Evolutionary conservation across 2,329 filamentous ascomycete species (phyloP), one percentile per base, ranked within the genome.

Genomic region (Monosporascus sp.): DNA sequence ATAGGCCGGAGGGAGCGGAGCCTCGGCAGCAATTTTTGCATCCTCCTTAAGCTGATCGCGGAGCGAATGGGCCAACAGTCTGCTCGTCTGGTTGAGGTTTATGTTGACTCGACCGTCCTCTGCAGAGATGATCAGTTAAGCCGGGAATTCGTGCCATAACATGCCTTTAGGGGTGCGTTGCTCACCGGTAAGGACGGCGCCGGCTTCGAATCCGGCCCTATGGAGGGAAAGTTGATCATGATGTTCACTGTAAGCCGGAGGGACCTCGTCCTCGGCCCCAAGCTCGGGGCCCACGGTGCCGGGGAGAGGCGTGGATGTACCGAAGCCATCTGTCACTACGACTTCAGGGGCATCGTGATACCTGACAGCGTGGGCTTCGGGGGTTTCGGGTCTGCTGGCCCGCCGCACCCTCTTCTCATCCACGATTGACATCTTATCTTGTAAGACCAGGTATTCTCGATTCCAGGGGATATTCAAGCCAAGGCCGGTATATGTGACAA

Each of bases 101-200:
- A 94, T 90, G 64, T 90, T 84, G 61, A 94, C 79, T 64, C 90
- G 83, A 24, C 89, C 89, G 71, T 92, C 86, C 55, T 82, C 88
- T 84, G 50, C 22, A 15, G 46, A 42, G 50, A 52, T 47, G 49
- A 36, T 50, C 20, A 18, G 46, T 62, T 52, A 56, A 51, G 48
- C 38, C 39, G 27, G 36, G 48, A 9, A 17, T 31, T 34, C 25
- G 11, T 18, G 14, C 18, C 6, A 39, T n/a, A 25, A 27, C 9
- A 25, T 39, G 14, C 27, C 25, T 11, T 36, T 44, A 14, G 11
- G 22, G 18, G 24, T 37, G 9, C 22, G 11, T 57, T 15, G 49
- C 62, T 54, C 65, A 82, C 81, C 73, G 47, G 79, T 83, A 25
- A 88, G 70, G 27, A 75, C 74, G 42, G 83, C 84, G 39, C 79